Conservation (phyloP, 148 eudicot species). For the Persicaria tinctoria region DNA sequence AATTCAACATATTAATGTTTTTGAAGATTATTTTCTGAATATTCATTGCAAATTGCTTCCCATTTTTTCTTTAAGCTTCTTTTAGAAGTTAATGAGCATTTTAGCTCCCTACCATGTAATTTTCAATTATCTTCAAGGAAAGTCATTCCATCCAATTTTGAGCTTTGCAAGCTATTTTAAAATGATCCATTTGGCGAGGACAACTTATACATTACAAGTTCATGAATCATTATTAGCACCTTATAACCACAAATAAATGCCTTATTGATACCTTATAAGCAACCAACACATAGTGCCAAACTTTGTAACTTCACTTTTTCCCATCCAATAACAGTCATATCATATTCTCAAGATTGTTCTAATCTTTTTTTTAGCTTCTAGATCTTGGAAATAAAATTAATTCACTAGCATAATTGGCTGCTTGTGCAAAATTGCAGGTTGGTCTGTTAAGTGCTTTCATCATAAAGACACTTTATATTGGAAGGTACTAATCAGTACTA, state of each 20-base stretch:
- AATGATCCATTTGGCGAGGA: not conserved
- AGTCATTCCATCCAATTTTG: not conserved
- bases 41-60: not conserved
- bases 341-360: not conserved
- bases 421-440: slow-evolving; percentile 36
- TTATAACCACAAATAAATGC: no score
- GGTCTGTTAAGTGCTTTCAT: slow-evolving; percentile 79
- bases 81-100: not conserved
- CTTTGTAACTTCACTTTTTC: not conserved
- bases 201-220: no score
- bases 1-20: not conserved
- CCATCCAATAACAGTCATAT: not conserved
- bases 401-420: slow-evolving; percentile 16
- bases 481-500: slow-evolving; percentile 41
- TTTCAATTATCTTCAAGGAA: not conserved
- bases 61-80: not conserved
- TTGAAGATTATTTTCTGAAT: not conserved
- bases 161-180: not conserved
- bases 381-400: not conserved
- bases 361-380: not conserved
- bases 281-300: no score
- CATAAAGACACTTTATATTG: slow-evolving; percentile 83
- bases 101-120: not conserved
- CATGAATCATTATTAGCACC: no score
- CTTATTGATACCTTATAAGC: no score